phyloP scores from a whole-genome alignment of 139 green algal genomes.

The Coelastrella sp. region DNA sequence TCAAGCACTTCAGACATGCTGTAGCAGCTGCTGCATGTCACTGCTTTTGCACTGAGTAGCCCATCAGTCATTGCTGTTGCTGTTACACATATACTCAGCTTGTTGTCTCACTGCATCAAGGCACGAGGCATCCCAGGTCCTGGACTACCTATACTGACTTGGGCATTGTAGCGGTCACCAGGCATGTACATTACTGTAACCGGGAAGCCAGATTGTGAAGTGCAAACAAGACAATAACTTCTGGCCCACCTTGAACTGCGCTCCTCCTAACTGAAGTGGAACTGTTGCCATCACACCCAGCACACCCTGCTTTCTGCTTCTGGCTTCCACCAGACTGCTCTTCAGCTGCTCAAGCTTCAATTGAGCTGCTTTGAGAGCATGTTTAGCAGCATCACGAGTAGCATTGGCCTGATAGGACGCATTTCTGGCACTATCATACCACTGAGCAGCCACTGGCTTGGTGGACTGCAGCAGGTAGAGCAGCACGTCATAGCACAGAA shows the following conservation, averaged over 20 bases:
- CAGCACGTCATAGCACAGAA: neutral
- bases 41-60: too few species aligned
- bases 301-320: neutral
- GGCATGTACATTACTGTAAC: too few species aligned
- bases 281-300: neutral
- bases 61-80: too few species aligned
- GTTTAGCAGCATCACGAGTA: conserved; percentile 19
- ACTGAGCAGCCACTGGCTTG: conserved; percentile 34
- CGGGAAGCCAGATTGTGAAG: too few species aligned
- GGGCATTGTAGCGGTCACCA: too few species aligned
- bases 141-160: too few species aligned
- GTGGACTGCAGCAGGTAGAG: conserved; percentile 7
- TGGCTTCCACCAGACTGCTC: neutral
- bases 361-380: conserved; percentile 5
- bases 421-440: conserved; percentile 18
- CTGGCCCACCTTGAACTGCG: conserved; percentile 8
- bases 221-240: too few species aligned
- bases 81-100: too few species aligned
- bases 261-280: neutral
- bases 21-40: too few species aligned
- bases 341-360: neutral
- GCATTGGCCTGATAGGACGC: conserved; percentile 41
- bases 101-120: too few species aligned
- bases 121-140: too few species aligned
- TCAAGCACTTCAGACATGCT: neutral